Percentiles rank a stretch among this genome's conserved stretches.
Evolutionary conservation across 2,329 filamentous ascomycete genomes (phyloP).

Genomic region (Hirsutella rhossiliensis): DNA sequence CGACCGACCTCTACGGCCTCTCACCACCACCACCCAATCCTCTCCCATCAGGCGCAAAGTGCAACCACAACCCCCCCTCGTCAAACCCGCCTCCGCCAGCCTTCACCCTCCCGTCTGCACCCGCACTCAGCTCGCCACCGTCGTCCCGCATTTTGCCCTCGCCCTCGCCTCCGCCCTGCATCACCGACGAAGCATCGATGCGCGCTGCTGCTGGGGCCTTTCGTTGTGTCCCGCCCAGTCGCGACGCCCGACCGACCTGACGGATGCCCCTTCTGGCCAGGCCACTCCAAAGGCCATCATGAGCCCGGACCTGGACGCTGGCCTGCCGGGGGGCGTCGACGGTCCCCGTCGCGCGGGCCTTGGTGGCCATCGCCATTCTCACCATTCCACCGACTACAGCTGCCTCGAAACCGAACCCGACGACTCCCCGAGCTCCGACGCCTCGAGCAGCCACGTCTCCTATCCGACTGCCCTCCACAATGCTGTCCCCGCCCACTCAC

Average conservation of each 20-base stretch:
- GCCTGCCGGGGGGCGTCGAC: slow-evolving; percentile 9
- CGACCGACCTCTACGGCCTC: too few relatives aligned
- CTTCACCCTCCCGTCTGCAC: too few relatives aligned
- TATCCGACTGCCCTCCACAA: slow-evolving; percentile 3
- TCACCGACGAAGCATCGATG: slow-evolving; percentile 32
- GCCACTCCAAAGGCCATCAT: slow-evolving; percentile 15
- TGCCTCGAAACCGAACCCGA: slow-evolving; percentile 4
- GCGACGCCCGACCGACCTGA: slow-evolving; percentile 28
- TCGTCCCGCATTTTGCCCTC: background rate
- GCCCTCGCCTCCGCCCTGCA: background rate
- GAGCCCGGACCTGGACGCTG: slow-evolving; percentile 18
- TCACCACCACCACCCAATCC: too few relatives aligned
- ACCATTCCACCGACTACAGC: slow-evolving; percentile 12
- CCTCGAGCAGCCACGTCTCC: slow-evolving; percentile 3
- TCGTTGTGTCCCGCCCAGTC: slow-evolving; percentile 26
- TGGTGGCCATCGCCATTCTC: slow-evolving; percentile 12
- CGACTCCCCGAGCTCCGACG: background rate
- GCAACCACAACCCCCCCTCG: too few relatives aligned
- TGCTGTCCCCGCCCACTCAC: slow-evolving; percentile 9
- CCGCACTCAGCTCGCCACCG: too few relatives aligned
- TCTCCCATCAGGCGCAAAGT: too few relatives aligned
- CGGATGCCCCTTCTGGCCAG: slow-evolving; percentile 28
- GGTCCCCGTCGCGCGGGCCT: background rate
- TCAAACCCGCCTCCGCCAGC: too few relatives aligned
- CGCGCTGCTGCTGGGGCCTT: slow-evolving; percentile 30